phyloP scores from a whole-genome alignment of 2,329 filamentous ascomycete species.

The Epichloe glyceriae region DNA sequence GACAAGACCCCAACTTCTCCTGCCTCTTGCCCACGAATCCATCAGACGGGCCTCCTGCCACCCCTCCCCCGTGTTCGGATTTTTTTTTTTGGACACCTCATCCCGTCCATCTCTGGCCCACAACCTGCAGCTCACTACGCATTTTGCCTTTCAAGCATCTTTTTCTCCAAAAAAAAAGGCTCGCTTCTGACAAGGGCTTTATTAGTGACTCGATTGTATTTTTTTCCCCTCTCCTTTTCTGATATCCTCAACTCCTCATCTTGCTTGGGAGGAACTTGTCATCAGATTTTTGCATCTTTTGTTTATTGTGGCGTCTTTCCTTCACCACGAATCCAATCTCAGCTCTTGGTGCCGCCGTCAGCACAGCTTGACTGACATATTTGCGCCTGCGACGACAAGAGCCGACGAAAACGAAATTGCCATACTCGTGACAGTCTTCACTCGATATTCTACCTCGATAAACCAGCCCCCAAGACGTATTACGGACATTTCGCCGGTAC shows the following conservation, averaged over 20 bases:
- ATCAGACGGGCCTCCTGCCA: too few relatives aligned
- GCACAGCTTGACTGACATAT: background rate
- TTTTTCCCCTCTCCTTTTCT: background rate
- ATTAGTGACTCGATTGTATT: background rate
- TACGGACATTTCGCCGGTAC: background rate
- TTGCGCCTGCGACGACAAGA: background rate
- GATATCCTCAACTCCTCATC: background rate
- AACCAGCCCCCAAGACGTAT: background rate
- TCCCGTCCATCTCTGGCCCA: background rate
- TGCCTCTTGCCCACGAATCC: background rate
- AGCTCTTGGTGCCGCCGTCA: background rate
- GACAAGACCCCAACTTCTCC: background rate
- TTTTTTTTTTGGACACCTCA: background rate
- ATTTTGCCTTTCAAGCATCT: background rate
- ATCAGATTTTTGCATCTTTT: background rate
- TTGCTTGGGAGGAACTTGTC: background rate
- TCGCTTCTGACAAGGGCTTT: background rate
- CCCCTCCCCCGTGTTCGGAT: too few relatives aligned
- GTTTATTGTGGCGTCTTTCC: background rate
- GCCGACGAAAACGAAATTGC: background rate
- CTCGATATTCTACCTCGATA: background rate
- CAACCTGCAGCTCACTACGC: background rate
- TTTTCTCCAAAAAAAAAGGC: background rate
- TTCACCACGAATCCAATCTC: background rate
- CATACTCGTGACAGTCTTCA: background rate